Percentiles rank a stretch among this genome's conserved stretches.
phyloP scores from a whole-genome alignment of 192 early-diverging fungal species.

The Allomyces macrogynus region DNA sequence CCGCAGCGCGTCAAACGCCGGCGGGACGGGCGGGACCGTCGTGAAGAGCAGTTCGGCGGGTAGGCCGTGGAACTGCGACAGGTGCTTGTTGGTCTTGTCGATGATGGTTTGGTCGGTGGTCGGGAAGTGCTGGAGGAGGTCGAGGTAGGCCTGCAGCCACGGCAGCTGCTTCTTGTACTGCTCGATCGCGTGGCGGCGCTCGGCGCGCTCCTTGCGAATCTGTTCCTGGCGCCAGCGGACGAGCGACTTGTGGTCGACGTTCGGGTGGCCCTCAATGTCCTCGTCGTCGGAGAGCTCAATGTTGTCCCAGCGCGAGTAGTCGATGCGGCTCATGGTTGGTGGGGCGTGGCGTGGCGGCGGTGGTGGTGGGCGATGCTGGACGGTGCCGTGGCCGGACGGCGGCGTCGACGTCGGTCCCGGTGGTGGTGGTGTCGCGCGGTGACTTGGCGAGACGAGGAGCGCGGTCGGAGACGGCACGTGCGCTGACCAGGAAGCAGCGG shows the following conservation, averaged over 20 bases:
- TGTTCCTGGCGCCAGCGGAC: constrained; percentile 78
- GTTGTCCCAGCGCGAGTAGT: constrained; percentile 94
- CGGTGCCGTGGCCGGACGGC: no score
- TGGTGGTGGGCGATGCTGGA: no score
- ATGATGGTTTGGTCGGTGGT: not conserved
- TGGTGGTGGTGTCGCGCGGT: no score
- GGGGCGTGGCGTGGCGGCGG: no score
- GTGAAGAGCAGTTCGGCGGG: not conserved
- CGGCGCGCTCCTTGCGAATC: constrained; percentile 67
- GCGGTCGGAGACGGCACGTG: no score
- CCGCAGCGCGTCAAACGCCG: not conserved
- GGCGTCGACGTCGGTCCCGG: no score
- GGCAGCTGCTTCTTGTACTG: constrained; percentile 19
- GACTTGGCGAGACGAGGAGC: no score
- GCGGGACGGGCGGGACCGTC: not conserved
- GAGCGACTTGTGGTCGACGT: constrained; percentile 79
- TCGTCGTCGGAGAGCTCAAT: constrained; percentile 89
- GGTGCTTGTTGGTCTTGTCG: not conserved
- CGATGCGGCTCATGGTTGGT: constrained; percentile 14
- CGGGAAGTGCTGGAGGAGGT: not conserved
- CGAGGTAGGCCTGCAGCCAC: constrained; percentile 9
- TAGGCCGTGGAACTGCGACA: not conserved
- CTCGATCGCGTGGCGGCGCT: constrained; percentile 40
- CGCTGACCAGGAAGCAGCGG: no score
- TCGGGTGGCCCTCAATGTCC: constrained; percentile 89